phyloP scores from a whole-genome alignment of 129 eudicot species.

The Glebionis coronaria region DNA sequence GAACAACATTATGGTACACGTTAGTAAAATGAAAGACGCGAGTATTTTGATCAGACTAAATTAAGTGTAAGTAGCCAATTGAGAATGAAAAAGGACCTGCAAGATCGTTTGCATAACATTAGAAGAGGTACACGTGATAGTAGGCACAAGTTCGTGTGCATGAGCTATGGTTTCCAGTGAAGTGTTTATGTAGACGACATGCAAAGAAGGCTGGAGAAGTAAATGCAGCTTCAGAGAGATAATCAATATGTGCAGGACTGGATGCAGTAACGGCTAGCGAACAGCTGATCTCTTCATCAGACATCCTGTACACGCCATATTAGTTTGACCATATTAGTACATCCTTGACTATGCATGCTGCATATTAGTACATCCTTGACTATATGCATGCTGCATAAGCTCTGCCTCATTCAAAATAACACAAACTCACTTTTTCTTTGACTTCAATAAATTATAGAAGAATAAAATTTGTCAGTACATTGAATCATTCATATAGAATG shows the following conservation, averaged over 20 bases:
- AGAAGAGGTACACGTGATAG: constrained; percentile 95
- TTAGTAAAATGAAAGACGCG: constrained; percentile 10
- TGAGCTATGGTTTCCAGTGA: constrained; percentile 91
- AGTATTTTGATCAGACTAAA: neutral
- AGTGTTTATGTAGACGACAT: constrained; percentile 90
- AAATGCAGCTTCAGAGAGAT: constrained; percentile 66
- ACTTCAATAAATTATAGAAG: too few species aligned
- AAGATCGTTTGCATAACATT: constrained; percentile 95
- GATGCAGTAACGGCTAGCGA: constrained; percentile 97
- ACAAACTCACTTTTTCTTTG: too few species aligned
- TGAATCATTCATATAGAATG: too few species aligned
- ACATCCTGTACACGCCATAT: constrained; percentile 97
- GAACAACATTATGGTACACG: constrained; percentile 14
- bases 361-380: too few species aligned
- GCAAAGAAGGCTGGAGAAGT: constrained; percentile 82
- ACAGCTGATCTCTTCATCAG: constrained; percentile 84
- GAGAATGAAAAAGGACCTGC: constrained; percentile 54
- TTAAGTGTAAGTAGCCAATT: constrained; percentile 2
- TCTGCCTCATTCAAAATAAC: too few species aligned
- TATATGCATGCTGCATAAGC: too few species aligned
- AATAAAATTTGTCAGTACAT: too few species aligned
- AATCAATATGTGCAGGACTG: constrained; percentile 78
- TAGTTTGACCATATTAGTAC: too few species aligned
- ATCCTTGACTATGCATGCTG: constrained; percentile 32
- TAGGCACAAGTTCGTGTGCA: constrained; percentile 91